These are phyloP conservation scores for Ophiostoma novo-ulmi DNA, from an alignment of 2,329 filamentous ascomycete genomes.

Conservation along the genomic window DNA sequence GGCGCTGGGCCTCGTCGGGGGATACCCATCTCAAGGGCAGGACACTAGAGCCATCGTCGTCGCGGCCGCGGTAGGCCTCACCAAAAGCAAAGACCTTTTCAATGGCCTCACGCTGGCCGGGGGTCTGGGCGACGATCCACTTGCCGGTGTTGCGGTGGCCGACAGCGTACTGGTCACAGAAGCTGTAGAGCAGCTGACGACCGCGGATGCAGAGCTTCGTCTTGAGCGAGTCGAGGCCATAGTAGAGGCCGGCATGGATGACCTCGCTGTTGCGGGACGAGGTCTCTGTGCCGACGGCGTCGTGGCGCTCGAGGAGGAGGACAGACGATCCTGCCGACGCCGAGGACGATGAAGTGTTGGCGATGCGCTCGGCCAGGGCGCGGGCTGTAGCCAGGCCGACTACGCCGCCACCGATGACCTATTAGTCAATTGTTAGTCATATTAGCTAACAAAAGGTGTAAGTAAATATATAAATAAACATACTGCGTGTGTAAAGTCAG, in stretches of 20 bases:
- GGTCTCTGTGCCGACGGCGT: conserved; percentile 73
- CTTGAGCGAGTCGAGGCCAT: conserved; percentile 71
- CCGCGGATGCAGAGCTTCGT: conserved; percentile 76
- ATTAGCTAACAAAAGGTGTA: background rate
- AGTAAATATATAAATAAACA: background rate
- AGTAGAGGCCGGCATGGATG: conserved; percentile 93
- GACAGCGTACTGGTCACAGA: conserved; percentile 65
- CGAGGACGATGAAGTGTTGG: background rate
- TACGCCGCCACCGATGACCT: conserved; percentile 57
- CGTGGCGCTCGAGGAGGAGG: conserved; percentile 75
- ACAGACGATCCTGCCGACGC: conserved; percentile 50
- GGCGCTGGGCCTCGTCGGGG: conserved; percentile 52
- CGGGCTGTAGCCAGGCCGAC: conserved; percentile 77
- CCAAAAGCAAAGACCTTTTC: conserved; percentile 48
- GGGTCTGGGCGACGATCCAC: conserved; percentile 89
- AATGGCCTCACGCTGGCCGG: conserved; percentile 60
- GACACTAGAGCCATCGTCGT: conserved; percentile 34
- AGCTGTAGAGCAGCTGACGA: conserved; percentile 68
- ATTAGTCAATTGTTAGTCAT: background rate
- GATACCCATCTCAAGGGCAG: conserved; percentile 65
- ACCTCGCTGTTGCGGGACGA: conserved; percentile 91
- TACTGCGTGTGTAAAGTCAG: conserved; percentile 24
- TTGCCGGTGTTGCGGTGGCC: conserved; percentile 74
- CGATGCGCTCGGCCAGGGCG: conserved; percentile 50
- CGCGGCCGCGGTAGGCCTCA: conserved; percentile 31